Conservation (phyloP, 1,284 basidiomycete genomes). For the Porogramme epimiltina region DNA sequence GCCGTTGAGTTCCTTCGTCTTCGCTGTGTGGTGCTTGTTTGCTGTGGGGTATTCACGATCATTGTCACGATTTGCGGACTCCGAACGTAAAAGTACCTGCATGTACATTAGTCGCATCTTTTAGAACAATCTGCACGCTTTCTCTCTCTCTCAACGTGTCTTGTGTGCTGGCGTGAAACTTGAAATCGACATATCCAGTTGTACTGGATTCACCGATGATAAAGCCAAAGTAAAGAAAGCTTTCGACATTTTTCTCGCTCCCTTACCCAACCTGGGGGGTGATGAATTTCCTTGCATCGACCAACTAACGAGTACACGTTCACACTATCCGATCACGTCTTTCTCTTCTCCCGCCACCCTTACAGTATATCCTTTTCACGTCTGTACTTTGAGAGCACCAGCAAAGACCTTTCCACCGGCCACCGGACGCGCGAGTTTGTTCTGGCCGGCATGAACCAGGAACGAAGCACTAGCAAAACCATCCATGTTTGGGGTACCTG, state of each 20-base stretch:
- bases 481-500: conserved; percentile 49
- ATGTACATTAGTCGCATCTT: conserved; percentile 23
- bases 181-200: no score
- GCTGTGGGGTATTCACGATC: conserved; percentile 14
- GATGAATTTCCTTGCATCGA: not conserved
- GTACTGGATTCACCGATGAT: no score
- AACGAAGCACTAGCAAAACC: conserved; percentile 51
- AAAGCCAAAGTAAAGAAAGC: no score
- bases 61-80: conserved; percentile 20
- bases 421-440: conserved; percentile 57
- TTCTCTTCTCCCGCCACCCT: not conserved
- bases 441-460: conserved; percentile 46
- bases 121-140: conserved; percentile 15
- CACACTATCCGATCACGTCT: not conserved
- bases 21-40: conserved; percentile 1
- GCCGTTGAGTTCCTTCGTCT: not conserved
- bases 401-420: conserved; percentile 49
- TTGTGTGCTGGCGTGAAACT: no score
- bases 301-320: not conserved
- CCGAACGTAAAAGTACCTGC: conserved; percentile 19
- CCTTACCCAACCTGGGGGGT: no score
- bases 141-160: conserved; percentile 8
- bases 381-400: conserved; percentile 38
- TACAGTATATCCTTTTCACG: not conserved
- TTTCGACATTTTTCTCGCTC: no score